Conservation (phyloP, 495 filamentous ascomycete genomes). For the Xylaria scruposa region DNA sequence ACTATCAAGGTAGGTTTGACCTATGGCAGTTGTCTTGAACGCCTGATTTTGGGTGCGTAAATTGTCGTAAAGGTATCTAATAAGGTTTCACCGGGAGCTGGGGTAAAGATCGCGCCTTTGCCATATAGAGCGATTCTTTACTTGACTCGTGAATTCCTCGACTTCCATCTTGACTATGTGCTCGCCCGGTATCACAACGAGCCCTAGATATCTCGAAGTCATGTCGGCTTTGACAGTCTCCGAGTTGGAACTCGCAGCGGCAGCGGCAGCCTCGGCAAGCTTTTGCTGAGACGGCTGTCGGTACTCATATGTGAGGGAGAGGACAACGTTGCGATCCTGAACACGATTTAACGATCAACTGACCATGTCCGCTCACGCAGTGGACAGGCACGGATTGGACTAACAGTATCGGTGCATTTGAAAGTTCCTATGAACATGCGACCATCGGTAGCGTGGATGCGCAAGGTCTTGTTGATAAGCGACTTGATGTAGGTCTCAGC, state of each 20-base stretch:
- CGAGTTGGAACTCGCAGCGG: slow-evolving; percentile 41
- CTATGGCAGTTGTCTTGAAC: background rate
- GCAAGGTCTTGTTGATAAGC: slow-evolving; percentile 71
- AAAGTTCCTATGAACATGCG: slow-evolving; percentile 90
- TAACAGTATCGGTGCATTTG: slow-evolving; percentile 92
- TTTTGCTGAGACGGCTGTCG: slow-evolving; percentile 67
- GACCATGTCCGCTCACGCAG: background rate
- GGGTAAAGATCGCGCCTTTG: slow-evolving; percentile 29
- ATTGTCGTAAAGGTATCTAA: background rate
- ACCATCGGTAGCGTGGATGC: slow-evolving; percentile 80
- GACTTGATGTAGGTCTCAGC: slow-evolving; percentile 52
- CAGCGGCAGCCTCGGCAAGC: slow-evolving; percentile 52
- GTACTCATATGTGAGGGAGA: slow-evolving; percentile 86
- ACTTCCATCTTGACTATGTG: slow-evolving; percentile 87
- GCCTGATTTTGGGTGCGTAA: background rate
- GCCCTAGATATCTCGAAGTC: slow-evolving; percentile 83
- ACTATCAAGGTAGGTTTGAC: background rate
- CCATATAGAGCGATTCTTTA: slow-evolving; percentile 37
- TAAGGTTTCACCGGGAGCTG: slow-evolving; percentile 16
- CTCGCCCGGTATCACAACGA: slow-evolving; percentile 88
- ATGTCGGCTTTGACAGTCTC: slow-evolving; percentile 67
- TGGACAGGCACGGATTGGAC: slow-evolving; percentile 30
- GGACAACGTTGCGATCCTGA: slow-evolving; percentile 77
- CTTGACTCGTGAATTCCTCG: slow-evolving; percentile 69
- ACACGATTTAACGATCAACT: background rate